phyloP scores from a whole-genome alignment of 345 rosid genomes.

The Eucalyptus polybractea region DNA sequence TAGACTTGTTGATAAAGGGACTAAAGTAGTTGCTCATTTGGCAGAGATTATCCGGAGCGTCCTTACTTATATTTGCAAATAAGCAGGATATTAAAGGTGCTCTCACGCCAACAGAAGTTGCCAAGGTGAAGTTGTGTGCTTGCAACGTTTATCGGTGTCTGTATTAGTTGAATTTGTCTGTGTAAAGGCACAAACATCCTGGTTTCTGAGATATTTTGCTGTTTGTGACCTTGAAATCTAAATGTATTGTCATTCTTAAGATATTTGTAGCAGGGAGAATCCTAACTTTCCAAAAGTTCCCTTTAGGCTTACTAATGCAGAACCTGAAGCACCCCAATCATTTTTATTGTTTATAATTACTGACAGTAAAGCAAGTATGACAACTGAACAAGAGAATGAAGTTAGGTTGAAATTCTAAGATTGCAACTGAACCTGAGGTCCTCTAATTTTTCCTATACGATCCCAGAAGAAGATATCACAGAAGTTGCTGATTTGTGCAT shows the following conservation, averaged over 20 bases:
- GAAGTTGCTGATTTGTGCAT: neutral
- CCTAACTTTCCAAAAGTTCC: neutral
- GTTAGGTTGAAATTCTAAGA: neutral
- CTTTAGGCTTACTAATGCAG: neutral
- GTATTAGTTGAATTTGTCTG: neutral
- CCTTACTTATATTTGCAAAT: slow-evolving; percentile 74
- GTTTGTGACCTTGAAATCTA: neutral
- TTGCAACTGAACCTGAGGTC: neutral
- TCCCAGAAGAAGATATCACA: neutral
- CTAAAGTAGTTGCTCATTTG: neutral
- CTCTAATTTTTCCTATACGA: neutral
- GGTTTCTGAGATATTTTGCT: neutral
- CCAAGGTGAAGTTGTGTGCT: slow-evolving; percentile 38
- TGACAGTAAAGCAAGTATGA: neutral
- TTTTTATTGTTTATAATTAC: neutral
- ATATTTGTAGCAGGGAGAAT: neutral
- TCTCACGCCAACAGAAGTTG: slow-evolving; percentile 72
- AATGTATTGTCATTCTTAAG: neutral
- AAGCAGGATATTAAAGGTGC: slow-evolving; percentile 93
- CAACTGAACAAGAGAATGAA: neutral
- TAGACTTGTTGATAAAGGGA: neutral
- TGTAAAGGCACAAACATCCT: neutral
- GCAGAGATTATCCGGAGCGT: slow-evolving; percentile 91
- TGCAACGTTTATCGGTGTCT: neutral
- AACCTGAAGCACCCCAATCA: neutral